phyloP scores from a whole-genome alignment of 257 asterid genomes.

The Misopates orontium region DNA sequence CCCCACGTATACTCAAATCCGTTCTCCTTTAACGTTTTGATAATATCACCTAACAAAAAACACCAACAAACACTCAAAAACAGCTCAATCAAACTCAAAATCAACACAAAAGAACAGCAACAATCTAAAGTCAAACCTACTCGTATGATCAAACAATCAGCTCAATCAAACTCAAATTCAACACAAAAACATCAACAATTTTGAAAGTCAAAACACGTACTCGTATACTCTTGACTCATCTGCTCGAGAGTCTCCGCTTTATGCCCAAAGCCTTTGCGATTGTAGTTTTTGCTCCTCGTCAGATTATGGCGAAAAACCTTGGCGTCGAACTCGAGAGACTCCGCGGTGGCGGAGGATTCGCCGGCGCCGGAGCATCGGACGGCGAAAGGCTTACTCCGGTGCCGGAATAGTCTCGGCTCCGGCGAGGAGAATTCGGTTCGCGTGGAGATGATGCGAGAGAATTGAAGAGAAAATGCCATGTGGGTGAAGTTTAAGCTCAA shows the following conservation, averaged over 20 bases:
- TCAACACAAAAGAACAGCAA: background rate
- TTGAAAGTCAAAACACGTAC: conserved; percentile 25
- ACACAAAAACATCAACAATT: background rate
- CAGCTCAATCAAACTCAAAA: conserved; percentile 5
- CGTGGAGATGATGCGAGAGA: conserved; percentile 53
- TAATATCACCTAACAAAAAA: conserved; percentile 69
- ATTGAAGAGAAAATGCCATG: conserved; percentile 82
- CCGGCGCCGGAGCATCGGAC: conserved; percentile 68
- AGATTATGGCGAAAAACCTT: conserved; percentile 80
- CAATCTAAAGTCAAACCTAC: background rate
- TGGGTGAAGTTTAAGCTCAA: background rate
- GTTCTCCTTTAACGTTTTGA: conserved; percentile 85
- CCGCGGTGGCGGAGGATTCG: conserved; percentile 40
- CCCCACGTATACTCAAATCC: conserved; percentile 85
- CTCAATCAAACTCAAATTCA: background rate
- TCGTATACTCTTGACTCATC: conserved; percentile 80
- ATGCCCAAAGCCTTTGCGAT: conserved; percentile 88
- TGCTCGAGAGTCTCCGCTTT: conserved; percentile 72
- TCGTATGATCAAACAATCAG: conserved; percentile 18
- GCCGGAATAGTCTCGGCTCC: conserved; percentile 51
- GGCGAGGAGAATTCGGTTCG: conserved; percentile 53
- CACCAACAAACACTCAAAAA: conserved; percentile 6
- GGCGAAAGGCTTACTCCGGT: conserved; percentile 46
- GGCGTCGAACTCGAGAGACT: conserved; percentile 64
- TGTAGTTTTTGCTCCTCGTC: conserved; percentile 87